phyloP scores from a whole-genome alignment of 257 asterid species.

The Solanum lignicaule region DNA sequence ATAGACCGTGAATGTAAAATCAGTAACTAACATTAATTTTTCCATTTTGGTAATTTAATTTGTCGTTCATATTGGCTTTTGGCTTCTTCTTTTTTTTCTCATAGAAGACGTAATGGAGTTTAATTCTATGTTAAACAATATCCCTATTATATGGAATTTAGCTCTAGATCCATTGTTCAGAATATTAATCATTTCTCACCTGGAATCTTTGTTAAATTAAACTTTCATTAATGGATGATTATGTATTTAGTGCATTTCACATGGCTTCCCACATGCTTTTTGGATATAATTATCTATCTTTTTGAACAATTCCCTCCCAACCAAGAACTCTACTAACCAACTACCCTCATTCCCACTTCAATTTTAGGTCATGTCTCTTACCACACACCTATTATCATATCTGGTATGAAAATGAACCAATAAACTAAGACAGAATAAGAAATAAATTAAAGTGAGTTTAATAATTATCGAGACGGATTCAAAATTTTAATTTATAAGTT shows the following conservation, averaged over 20 bases:
- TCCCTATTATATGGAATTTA: conserved; percentile 2
- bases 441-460: neutral
- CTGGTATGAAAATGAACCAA: neutral
- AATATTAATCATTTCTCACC: conserved; percentile 31
- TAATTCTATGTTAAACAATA: neutral
- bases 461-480: neutral
- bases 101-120: neutral
- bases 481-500: neutral
- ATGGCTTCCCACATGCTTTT: conserved; percentile 58
- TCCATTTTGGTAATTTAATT: neutral
- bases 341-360: neutral
- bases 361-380: neutral
- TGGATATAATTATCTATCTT: neutral
- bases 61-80: neutral
- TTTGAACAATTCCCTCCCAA: neutral
- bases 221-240: neutral
- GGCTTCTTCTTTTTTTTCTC: neutral
- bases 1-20: neutral
- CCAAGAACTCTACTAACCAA: conserved; percentile 6
- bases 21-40: neutral
- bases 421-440: neutral
- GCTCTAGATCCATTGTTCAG: conserved; percentile 22
- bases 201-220: neutral
- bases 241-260: conserved; percentile 38
- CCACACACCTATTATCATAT: neutral